Evolutionary conservation across 176 grass and related monocot genomes (phyloP).

Genomic region (Avena atlantica): DNA sequence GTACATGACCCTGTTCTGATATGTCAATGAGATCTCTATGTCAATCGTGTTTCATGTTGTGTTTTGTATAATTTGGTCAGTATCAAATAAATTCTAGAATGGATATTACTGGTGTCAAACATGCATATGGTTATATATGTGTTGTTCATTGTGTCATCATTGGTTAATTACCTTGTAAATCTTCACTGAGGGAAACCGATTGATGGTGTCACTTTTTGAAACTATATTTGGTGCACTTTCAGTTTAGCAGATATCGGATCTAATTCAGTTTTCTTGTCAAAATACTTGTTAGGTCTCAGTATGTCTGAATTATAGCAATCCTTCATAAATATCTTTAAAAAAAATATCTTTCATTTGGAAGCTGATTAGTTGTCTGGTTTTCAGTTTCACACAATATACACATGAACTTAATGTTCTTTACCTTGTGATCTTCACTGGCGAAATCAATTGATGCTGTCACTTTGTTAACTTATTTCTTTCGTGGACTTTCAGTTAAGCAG

Average conservation of each 20-base stretch:
- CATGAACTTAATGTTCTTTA: not conserved
- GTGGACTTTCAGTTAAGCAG: not conserved
- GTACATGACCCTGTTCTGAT: not conserved
- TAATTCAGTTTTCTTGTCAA: too few species aligned
- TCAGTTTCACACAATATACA: not conserved
- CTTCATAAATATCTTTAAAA: too few species aligned
- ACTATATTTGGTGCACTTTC: too few species aligned
- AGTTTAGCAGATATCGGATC: too few species aligned
- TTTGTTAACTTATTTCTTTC: not conserved
- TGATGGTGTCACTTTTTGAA: too few species aligned
- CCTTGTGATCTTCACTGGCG: not conserved
- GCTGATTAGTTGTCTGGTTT: too few species aligned
- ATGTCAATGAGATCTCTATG: not conserved
- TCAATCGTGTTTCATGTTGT: not conserved
- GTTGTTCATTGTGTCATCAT: not conserved
- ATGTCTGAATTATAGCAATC: too few species aligned
- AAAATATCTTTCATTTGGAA: too few species aligned
- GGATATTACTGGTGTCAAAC: not conserved
- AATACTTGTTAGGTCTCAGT: too few species aligned
- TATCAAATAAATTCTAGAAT: not conserved
- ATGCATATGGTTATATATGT: slow-evolving; percentile 5
- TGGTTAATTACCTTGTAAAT: not conserved
- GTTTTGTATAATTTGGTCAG: not conserved
- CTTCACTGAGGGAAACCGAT: too few species aligned
- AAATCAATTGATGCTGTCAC: not conserved